These are phyloP conservation scores for Apiospora rasikravindrae DNA, from an alignment of 2,329 filamentous ascomycete species.

Conservation along the genomic window DNA sequence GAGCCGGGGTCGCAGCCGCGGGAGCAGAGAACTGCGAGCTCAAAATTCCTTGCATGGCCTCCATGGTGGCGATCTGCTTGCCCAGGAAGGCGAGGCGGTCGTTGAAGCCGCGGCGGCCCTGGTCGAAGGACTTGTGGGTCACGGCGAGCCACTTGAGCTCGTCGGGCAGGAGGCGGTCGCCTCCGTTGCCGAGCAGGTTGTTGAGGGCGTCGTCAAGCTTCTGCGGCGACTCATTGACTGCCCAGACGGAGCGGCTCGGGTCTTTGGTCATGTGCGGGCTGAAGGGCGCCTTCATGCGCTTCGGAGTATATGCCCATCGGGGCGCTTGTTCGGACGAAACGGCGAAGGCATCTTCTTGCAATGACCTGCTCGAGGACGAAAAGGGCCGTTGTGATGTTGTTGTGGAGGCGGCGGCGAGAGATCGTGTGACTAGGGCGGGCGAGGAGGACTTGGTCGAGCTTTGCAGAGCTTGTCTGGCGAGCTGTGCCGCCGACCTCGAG, in stretches of 20 bases:
- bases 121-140: conserved; percentile 98
- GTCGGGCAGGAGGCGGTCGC: conserved; percentile 77
- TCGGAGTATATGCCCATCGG: conserved; percentile 74
- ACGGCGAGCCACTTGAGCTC: conserved; percentile 97
- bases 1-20: background rate
- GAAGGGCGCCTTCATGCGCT: conserved; percentile 72
- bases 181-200: conserved; percentile 74
- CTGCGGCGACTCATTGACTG: conserved; percentile 76
- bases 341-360: conserved; percentile 21
- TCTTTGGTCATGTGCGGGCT: conserved; percentile 63
- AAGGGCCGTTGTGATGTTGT: conserved; percentile 24
- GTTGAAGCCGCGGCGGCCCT: conserved; percentile 92
- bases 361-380: conserved; percentile 32
- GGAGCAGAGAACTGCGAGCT: background rate
- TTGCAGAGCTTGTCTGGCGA: conserved; percentile 39
- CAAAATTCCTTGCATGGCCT: conserved; percentile 44
- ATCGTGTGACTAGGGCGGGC: conserved; percentile 11
- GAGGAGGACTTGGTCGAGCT: conserved; percentile 4
- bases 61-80: conserved; percentile 35
- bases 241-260: conserved; percentile 60
- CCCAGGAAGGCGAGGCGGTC: conserved; percentile 86
- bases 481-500: conserved; percentile 38
- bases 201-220: conserved; percentile 80
- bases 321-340: conserved; percentile 43
- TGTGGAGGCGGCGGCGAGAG: conserved; percentile 15